These are phyloP conservation scores for Fusarium falciforme DNA, from an alignment of 2,329 filamentous ascomycete species.

Conservation along the genomic window DNA sequence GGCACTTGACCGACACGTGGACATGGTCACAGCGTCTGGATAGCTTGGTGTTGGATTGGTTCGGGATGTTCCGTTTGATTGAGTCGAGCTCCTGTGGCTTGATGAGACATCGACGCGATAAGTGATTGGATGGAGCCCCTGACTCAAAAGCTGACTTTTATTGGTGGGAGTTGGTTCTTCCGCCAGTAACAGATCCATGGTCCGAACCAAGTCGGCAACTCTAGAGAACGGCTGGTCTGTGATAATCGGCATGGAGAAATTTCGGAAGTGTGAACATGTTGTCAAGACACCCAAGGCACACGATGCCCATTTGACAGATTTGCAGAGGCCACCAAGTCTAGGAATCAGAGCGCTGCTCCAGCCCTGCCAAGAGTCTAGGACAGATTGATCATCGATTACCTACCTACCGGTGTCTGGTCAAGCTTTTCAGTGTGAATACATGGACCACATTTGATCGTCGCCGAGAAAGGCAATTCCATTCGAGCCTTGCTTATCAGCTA, in stretches of 20 bases:
- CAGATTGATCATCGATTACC: neutral
- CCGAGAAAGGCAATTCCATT: neutral
- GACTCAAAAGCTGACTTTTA: neutral
- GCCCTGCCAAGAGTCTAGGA: neutral
- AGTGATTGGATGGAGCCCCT: neutral
- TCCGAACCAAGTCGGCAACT: no score
- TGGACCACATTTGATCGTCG: neutral
- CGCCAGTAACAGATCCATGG: neutral
- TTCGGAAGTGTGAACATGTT: neutral
- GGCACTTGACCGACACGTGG: neutral
- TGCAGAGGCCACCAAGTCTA: neutral
- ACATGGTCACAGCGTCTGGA: neutral
- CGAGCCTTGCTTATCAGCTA: neutral
- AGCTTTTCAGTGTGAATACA: neutral
- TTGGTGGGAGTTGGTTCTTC: neutral
- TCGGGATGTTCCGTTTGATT: neutral
- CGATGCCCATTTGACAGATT: neutral
- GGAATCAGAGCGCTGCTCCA: neutral
- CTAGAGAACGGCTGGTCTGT: neutral
- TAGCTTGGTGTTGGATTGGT: neutral
- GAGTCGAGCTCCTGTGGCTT: neutral
- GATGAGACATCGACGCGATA: neutral
- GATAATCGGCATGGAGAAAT: neutral
- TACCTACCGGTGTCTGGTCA: neutral
- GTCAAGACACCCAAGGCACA: neutral